Evolutionary conservation across 2,329 filamentous ascomycete genomes (phyloP).

Genomic region (Aspergillus proliferans): DNA sequence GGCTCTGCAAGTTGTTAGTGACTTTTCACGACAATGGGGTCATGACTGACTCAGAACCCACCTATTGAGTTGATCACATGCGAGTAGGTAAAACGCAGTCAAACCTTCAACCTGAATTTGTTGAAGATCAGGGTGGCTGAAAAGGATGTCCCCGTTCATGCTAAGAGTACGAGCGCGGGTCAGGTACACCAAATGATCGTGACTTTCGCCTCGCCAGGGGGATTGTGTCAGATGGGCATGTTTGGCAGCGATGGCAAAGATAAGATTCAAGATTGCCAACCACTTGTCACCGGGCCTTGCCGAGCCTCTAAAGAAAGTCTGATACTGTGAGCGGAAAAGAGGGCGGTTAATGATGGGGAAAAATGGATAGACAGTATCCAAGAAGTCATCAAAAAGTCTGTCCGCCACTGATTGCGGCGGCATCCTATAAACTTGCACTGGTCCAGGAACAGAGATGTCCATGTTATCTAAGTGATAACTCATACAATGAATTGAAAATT

Average conservation of each 20-base stretch:
- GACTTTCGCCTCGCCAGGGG: conserved; percentile 31
- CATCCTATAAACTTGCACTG: conserved; percentile 35
- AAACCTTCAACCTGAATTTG: conserved; percentile 35
- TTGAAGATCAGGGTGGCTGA: conserved; percentile 33
- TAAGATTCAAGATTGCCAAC: conserved; percentile 36
- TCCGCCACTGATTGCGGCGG: background rate
- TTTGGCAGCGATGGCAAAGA: conserved; percentile 35
- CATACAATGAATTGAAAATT: conserved; percentile 29
- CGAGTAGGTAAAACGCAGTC: conserved; percentile 32
- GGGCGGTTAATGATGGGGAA: conserved; percentile 35
- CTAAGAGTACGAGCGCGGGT: conserved; percentile 30
- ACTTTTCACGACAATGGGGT: background rate
- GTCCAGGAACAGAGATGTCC: conserved; percentile 36
- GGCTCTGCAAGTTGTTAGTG: conserved; percentile 22
- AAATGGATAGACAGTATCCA: conserved; percentile 30
- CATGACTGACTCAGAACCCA: conserved; percentile 13
- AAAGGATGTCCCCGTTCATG: conserved; percentile 24
- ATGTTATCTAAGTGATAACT: conserved; percentile 42
- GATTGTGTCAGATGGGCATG: conserved; percentile 29
- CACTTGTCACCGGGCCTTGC: conserved; percentile 28
- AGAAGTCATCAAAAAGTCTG: conserved; percentile 18
- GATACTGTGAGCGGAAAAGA: conserved; percentile 32
- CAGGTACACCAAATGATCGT: conserved; percentile 32
- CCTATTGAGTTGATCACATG: conserved; percentile 41
- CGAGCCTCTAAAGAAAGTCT: conserved; percentile 18